Evolutionary conservation across 306 rosid genomes (phyloP), one percentile per base, ranked within the genome.

Genomic region (Mimosa bimucronata): DNA sequence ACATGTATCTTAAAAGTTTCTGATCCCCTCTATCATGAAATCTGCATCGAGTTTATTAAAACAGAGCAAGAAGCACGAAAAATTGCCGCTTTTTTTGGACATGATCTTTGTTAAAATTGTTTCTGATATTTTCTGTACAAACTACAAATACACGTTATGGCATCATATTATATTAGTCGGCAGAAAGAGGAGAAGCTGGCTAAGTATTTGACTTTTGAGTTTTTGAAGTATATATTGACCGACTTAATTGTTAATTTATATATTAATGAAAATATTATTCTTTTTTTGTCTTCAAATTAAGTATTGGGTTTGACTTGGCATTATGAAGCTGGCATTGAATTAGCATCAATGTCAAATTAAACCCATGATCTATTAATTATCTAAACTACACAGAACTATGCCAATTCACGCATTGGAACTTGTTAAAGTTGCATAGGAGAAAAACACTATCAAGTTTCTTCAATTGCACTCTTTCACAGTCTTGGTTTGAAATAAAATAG

Each of bases 361-460:
- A 8, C n/a, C 67, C 12, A 53, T 53, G 62, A 55, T 55, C 29
- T 21, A 55, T 55, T 55, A 19, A 19, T n/a, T 19, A 26, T 12
- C 50, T 45, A 45, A 66, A 69, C 37, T 26, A 77, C 64, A 48
- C 55, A 48, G n/a, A 48, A 16, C 55, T 16, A 45, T 80, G 80
- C 44, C 67, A 83, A 77, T 77, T 77, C 84, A 78, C 79, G 58
- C 70, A 60, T 79, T 77, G 82, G 86, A 67, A 82, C 86, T 88
- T 87, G 87, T 85, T 81, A 87, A 86, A 75, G 84, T 66, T 86
- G 88, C 91, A 88, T 82, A 79, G 92, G 83, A 90, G 87, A 75
- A 83, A 86, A 87, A 85, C 92, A 91, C 45, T 89, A 78, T 46
- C 92, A 87, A 91, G 38, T 90, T 79, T 46, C 98, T 90, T 91